phyloP scores from a whole-genome alignment of 78 protist species.

The Dictyostelium purpureum region DNA sequence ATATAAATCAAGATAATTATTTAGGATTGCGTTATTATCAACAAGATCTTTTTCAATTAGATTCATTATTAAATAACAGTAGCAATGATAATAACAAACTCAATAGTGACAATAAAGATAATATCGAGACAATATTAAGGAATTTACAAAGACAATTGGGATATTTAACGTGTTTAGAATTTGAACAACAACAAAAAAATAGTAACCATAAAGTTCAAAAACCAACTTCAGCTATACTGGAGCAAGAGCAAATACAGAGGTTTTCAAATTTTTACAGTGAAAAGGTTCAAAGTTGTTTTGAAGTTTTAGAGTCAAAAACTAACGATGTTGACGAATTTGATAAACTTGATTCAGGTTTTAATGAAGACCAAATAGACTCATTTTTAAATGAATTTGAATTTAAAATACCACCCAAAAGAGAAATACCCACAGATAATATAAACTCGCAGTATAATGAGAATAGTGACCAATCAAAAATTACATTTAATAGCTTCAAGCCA shows the following conservation, averaged over 20 bases:
- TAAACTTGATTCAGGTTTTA: not conserved
- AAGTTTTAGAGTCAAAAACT: not conserved
- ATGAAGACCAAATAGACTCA: not conserved
- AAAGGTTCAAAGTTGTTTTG: not conserved
- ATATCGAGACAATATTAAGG: not conserved
- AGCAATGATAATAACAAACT: not conserved
- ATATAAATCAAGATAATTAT: not conserved
- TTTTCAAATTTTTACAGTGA: not conserved
- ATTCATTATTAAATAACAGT: not conserved
- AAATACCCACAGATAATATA: not conserved
- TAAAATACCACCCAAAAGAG: not conserved
- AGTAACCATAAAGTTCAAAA: not conserved
- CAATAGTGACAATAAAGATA: not conserved
- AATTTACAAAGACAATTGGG: not conserved
- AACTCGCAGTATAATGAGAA: not conserved
- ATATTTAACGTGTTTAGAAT: not conserved
- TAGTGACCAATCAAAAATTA: not conserved
- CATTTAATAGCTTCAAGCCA: not conserved
- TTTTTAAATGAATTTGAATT: not conserved
- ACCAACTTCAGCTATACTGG: not conserved
- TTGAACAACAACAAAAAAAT: not conserved
- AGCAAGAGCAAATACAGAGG: not conserved
- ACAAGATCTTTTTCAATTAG: not conserved
- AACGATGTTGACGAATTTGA: not conserved
- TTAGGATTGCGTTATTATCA: slow-evolving; percentile 39